Base-by-base conservation (phyloP, 345 rosid species). In the Streptanthus diversifolius region DNA sequence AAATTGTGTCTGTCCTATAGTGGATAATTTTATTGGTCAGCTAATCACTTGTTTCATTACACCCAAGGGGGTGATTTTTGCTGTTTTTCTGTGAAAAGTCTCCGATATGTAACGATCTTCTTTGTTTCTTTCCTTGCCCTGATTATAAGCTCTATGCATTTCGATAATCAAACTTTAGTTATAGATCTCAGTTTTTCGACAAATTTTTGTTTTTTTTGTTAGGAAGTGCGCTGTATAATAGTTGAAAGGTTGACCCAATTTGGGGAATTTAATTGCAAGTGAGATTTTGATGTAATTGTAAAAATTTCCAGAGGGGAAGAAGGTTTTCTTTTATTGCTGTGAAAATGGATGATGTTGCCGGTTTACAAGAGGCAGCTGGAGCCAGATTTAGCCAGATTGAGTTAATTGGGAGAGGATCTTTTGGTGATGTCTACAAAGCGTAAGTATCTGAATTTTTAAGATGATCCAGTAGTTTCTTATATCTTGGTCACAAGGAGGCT, bases 351-450 rank as follows among this genome's bases (percentile, higher is more conserved):
- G 97, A 91, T 82, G 81, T 85, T 68, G 85, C 79, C 22, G 99
- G 92, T 41, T 80, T 95, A 74, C 78, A 73, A 32, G 97, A 91
- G 82, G 96, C 97, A 2, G 84, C 95, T 0, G 92, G 91, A 70
- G 73, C 84, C 67, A 86, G 95, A 81, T 93, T 93, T 81, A 86
- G 81, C 77, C 87, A 88, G 30, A 72, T 83, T 62, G 96, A 91
- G 86, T 85, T 89, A 82, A 93, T 93, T 13, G 98, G 98, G 29
- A 86, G 92, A 85, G 98, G 98, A 40, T 93, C 97, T 0, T 93
- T 93, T 43, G 98, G 98, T 0, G 98, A 93, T 52, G 98, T 93
- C 72, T 93, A 91, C 75, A 93, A 93, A 85, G 98, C 91, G 98
- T 93, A 80, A 82, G 90, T 85, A 7, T 69, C 57, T 8, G n/a